Base-by-base conservation (phyloP, 176 grass and related monocot species). In the Carex scoparia region DNA sequence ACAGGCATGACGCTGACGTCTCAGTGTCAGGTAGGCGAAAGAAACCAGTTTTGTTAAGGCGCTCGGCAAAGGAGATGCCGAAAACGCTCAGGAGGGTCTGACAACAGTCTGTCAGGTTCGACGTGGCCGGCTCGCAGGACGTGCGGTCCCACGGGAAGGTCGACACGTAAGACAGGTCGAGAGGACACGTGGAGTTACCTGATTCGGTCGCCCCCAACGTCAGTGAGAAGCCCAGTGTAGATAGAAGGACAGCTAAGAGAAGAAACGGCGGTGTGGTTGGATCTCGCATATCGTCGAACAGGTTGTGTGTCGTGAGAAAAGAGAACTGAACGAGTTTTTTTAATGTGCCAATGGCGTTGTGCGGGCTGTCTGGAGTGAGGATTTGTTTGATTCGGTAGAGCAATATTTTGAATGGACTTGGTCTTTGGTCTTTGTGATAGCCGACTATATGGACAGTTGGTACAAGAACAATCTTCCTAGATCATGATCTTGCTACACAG, bases 111-210 rank as follows among this genome's bases (percentile, higher is more conserved):
- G 85, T 91, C 38, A 61, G 35, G 93, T 98, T 93, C n/a, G 84
- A 11, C 66, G 84, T 57, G 64, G 80, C 31, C 37, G 69, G 85
- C 58, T 1, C 1, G 85, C 96, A 98, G 64, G 88, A 69, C 60
- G 88, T 12, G 35, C 14, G 62, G 84, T 98, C 93, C 93, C 93
- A 98, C 3, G 91, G 91, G 89, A 92, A 90, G 58, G 90, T 89
- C 0, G 79, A 18, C 73, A 98, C 93, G 88, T 95, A 98, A 70
- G 86, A 83, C 48, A 98, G 83, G 78, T 95, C 88, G 28, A 98
- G 84, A 59, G 88, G 96, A 67, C 95, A 98, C 67, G 82, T 30
- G 33, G 81, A 55, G 44, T 79, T 54, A n/a, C 53, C 19, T 4
- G 32, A 64, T 27, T 53, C 35, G 23, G 8, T 37, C 3, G 44